phyloP scores from a whole-genome alignment of 768 basidiomycete species.

The Sporobolomyces phaffii region DNA sequence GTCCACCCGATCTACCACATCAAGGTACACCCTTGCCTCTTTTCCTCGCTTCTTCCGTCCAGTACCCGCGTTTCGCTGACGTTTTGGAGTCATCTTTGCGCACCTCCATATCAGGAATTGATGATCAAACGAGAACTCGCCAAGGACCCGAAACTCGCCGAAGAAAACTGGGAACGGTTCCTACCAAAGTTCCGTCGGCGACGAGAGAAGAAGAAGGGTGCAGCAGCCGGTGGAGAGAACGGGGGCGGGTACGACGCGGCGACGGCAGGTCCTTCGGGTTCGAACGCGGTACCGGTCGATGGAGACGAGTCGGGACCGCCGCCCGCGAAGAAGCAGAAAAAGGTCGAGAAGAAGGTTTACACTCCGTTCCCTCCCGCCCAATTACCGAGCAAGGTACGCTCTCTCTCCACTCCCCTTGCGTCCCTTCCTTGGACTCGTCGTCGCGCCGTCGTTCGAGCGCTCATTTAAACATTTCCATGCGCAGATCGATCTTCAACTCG shows the following conservation, averaged over 20 bases:
- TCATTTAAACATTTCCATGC: neutral
- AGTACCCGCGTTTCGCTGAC: neutral
- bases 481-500: slow-evolving; percentile 85
- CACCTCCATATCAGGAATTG: slow-evolving; percentile 87
- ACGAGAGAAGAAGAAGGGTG: slow-evolving; percentile 79
- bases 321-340: slow-evolving; percentile 92
- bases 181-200: slow-evolving; percentile 89
- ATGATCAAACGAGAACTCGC: slow-evolving; percentile 98
- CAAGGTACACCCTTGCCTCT: slow-evolving; percentile 67
- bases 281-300: slow-evolving; percentile 54
- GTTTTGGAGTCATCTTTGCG: no score
- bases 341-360: slow-evolving; percentile 67
- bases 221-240: slow-evolving; percentile 4
- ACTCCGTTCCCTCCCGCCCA: slow-evolving; percentile 97
- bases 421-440: no score
- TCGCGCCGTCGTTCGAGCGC: neutral
- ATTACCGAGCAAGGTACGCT: slow-evolving; percentile 73
- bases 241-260: slow-evolving; percentile 1
- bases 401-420: slow-evolving; percentile 1
- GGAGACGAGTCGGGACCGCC: slow-evolving; percentile 64
- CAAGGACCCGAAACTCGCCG: slow-evolving; percentile 92
- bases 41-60: neutral
- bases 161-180: slow-evolving; percentile 94
- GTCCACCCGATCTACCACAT: slow-evolving; percentile 99
- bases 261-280: slow-evolving; percentile 40